Conservation (phyloP, 371 early-diverging fungal genomes). For the Dinochytrium kinnereticum region DNA sequence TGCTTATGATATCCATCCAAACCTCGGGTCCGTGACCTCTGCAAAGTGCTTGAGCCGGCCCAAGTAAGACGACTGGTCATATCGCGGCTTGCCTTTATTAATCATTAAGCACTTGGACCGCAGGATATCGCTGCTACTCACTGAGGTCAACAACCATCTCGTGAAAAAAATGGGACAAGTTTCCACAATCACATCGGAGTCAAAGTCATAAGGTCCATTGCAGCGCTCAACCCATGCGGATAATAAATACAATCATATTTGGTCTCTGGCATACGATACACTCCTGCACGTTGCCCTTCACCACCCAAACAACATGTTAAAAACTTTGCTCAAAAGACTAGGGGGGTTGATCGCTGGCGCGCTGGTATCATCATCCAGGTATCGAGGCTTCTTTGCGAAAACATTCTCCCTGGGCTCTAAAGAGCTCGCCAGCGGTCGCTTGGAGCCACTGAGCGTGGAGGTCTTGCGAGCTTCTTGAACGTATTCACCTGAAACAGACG, state of each 20-base stretch:
- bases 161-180: background rate
- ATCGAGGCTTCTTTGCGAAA: background rate
- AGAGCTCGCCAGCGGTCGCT: background rate
- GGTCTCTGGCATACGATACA: background rate
- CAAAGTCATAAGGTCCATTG: background rate
- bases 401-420: background rate
- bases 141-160: background rate
- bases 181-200: background rate
- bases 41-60: slow-evolving; percentile 79
- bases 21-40: slow-evolving; percentile 75
- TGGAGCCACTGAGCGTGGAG: background rate
- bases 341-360: background rate
- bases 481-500: background rate
- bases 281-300: background rate
- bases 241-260: background rate
- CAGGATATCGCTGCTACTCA: background rate
- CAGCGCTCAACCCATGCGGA: no score
- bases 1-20: background rate
- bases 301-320: background rate
- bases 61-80: slow-evolving; percentile 71
- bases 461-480: background rate
- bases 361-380: slow-evolving; percentile 1
- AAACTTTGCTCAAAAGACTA: slow-evolving; percentile 1
- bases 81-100: slow-evolving; percentile 62
- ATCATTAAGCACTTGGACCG: background rate